Percentiles rank a stretch among this genome's conserved stretches.
These are phyloP conservation scores for Dissophora ornata DNA, from an alignment of 192 early-diverging fungal genomes.

Conservation along the genomic window DNA sequence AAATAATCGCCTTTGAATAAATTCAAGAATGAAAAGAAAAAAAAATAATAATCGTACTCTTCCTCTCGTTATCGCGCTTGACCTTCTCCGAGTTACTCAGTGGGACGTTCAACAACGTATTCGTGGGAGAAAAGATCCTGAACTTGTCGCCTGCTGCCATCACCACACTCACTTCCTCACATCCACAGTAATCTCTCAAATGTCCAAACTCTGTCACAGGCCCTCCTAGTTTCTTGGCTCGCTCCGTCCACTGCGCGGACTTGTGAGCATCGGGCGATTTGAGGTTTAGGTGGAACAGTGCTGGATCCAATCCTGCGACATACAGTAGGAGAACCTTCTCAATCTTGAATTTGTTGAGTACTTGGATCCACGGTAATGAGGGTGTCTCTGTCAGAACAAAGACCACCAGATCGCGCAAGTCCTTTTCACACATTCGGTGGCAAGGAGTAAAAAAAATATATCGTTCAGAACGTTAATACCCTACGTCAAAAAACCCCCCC, in stretches of 20 bases:
- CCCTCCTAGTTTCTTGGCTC: conserved; percentile 15
- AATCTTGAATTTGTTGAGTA: conserved; percentile 49
- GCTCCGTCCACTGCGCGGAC: conserved; percentile 8
- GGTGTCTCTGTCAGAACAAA: conserved; percentile 57
- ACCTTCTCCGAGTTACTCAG: conserved; percentile 52
- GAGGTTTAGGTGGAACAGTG: conserved; percentile 46
- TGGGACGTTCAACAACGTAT: conserved; percentile 55
- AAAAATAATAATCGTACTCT: conserved; percentile 10
- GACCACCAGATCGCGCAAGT: conserved; percentile 59
- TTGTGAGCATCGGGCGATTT: conserved; percentile 33
- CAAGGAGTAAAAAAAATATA: too few species aligned
- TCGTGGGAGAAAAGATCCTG: conserved; percentile 51
- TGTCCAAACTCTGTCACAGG: conserved; percentile 20
- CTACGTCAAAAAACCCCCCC: too few species aligned
- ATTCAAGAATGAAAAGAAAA: neutral
- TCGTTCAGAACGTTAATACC: too few species aligned
- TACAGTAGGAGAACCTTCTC: conserved; percentile 56
- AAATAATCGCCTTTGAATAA: too few species aligned
- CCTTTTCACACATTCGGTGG: conserved; percentile 19
- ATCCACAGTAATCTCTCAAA: conserved; percentile 27
- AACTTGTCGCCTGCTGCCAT: conserved; percentile 48
- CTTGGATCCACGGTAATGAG: conserved; percentile 44
- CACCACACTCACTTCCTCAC: conserved; percentile 46
- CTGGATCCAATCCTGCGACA: conserved; percentile 56
- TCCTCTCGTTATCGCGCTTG: conserved; percentile 39